phyloP scores from a whole-genome alignment of 495 filamentous ascomycete species.

The Penicilliopsis zonata region DNA sequence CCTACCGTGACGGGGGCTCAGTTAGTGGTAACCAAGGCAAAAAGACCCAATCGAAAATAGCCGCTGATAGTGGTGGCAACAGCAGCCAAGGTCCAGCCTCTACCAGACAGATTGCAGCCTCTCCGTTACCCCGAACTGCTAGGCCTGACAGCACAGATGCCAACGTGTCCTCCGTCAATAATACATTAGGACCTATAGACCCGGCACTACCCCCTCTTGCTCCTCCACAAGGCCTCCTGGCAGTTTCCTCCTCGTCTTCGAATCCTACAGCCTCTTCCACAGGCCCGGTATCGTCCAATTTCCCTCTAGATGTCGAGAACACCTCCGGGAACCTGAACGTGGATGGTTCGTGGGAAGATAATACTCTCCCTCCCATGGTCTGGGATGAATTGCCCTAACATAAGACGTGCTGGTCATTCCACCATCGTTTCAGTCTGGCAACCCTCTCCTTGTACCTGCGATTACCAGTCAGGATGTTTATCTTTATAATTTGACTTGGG shows the following conservation, averaged over 20 bases:
- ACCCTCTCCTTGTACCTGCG: no score
- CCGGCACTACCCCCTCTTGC: constrained; percentile 17
- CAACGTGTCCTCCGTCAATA: no score
- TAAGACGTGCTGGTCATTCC: no score
- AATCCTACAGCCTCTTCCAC: constrained; percentile 2
- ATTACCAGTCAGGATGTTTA: no score
- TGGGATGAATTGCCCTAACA: constrained; percentile 31
- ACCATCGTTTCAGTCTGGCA: no score
- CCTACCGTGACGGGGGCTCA: constrained; percentile 46
- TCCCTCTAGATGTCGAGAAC: constrained; percentile 25
- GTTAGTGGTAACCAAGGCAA: constrained; percentile 19
- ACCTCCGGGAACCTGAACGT: constrained; percentile 8
- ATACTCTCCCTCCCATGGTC: constrained; percentile 31
- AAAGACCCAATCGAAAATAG: constrained; percentile 3
- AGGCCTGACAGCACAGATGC: constrained; percentile 6
- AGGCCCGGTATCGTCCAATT: constrained; percentile 12
- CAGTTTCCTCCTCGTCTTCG: constrained; percentile 7
- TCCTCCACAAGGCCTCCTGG: constrained; percentile 17
- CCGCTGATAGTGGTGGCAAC: neutral
- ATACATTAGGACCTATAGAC: constrained; percentile 12
- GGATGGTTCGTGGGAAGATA: constrained; percentile 25
- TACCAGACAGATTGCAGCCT: constrained; percentile 3
- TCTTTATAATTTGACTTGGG: no score
- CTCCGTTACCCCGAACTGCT: neutral
- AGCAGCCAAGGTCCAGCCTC: constrained; percentile 2